Evolutionary conservation across 768 basidiomycete genomes (phyloP).

Genomic region (Cystofilobasidium ferigula): DNA sequence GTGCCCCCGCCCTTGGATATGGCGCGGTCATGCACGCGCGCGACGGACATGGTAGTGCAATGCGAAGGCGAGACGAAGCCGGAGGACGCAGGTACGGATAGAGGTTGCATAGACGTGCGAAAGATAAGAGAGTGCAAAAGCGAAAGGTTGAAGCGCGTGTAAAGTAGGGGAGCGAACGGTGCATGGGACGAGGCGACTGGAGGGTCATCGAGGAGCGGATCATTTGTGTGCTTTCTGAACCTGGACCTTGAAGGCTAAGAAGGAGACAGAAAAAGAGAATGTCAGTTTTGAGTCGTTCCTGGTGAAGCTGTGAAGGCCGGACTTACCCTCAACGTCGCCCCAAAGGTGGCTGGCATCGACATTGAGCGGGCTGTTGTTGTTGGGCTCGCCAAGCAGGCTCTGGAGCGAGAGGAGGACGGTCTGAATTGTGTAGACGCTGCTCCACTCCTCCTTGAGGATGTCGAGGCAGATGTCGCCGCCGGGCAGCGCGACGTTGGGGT

Average conservation of each 20-base stretch:
- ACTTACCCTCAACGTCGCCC: conserved; percentile 55
- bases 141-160: no score
- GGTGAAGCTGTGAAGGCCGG: no score
- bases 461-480: conserved; percentile 73
- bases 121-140: no score
- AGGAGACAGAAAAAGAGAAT: not conserved
- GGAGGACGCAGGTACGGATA: no score
- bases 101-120: no score
- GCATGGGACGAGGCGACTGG: no score
- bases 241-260: conserved; percentile 9
- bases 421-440: conserved; percentile 81
- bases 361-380: conserved; percentile 84
- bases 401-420: conserved; percentile 80
- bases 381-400: conserved; percentile 79
- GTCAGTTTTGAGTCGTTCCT: not conserved
- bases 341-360: conserved; percentile 73
- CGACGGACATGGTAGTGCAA: no score
- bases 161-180: no score
- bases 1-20: no score
- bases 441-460: conserved; percentile 55
- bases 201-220: no score
- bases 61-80: no score
- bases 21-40: no score
- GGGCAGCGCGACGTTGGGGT: conserved; percentile 76
- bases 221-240: conserved; percentile 1